Conservation (phyloP, 257 asterid genomes). For the Sherardia arvensis region DNA sequence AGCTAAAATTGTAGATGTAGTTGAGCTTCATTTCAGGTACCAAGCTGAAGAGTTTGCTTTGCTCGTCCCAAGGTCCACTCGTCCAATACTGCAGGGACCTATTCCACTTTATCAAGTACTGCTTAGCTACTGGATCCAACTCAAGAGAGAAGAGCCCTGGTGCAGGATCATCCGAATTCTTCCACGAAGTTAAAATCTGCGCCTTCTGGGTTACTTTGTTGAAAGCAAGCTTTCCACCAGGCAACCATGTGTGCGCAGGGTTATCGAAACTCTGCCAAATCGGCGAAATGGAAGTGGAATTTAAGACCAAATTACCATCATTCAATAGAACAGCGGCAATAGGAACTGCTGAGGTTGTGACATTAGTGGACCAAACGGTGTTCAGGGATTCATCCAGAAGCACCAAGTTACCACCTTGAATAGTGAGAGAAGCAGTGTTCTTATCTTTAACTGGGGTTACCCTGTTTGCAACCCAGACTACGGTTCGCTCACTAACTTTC, state of each 20-base stretch:
- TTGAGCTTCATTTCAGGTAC: not conserved
- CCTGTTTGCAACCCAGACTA: not conserved
- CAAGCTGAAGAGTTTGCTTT: not conserved
- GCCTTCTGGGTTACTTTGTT: not conserved
- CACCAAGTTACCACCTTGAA: not conserved
- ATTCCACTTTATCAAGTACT: not conserved
- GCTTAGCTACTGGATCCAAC: not conserved
- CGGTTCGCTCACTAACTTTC: not conserved
- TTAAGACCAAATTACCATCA: not conserved
- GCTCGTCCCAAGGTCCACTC: not conserved
- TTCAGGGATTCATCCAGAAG: not conserved
- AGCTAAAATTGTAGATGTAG: not conserved
- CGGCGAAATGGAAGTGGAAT: not conserved
- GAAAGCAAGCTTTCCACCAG: not conserved
- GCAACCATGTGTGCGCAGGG: not conserved
- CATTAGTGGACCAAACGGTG: not conserved
- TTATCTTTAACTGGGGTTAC: not conserved
- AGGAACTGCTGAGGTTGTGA: not conserved
- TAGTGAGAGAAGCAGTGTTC: not conserved
- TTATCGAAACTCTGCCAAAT: not conserved
- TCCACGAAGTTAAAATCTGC: not conserved
- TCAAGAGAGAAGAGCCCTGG: not conserved
- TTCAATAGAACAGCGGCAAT: not conserved
- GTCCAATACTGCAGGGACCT: not conserved
- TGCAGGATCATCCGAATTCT: not conserved